phyloP scores from a whole-genome alignment of 2,329 filamentous ascomycete genomes.

The Trichoderma sp. region DNA sequence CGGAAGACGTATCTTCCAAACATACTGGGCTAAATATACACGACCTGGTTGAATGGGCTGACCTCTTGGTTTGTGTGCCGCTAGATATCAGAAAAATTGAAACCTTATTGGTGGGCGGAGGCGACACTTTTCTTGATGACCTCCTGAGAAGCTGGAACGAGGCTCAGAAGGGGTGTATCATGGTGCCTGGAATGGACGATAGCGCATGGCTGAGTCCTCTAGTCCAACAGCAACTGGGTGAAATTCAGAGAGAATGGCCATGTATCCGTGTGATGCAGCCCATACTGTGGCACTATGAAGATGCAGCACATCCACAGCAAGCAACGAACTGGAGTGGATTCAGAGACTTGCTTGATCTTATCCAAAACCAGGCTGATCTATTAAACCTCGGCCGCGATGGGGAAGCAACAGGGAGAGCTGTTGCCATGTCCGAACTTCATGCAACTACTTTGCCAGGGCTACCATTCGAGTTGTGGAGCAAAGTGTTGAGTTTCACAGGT shows the following conservation, averaged over 20 bases:
- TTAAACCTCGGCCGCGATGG: conserved; percentile 73
- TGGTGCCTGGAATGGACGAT: conserved; percentile 86
- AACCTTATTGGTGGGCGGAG: conserved; percentile 83
- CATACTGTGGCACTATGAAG: conserved; percentile 78
- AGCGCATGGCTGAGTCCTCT: conserved; percentile 90
- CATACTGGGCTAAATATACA: conserved; percentile 52
- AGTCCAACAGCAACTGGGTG: conserved; percentile 83
- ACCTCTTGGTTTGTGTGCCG: conserved; percentile 80
- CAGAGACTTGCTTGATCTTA: conserved; percentile 70
- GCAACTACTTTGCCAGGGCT: conserved; percentile 50
- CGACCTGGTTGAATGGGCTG: conserved; percentile 82
- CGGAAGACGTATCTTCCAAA: not conserved
- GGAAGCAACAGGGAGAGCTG: conserved; percentile 51
- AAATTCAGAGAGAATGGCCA: conserved; percentile 80
- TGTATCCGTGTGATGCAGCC: conserved; percentile 84
- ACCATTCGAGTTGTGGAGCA: conserved; percentile 85
- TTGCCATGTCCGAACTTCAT: conserved; percentile 37
- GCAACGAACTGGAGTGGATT: conserved; percentile 64
- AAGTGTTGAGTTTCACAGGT: conserved; percentile 78
- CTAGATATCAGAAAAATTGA: conserved; percentile 82
- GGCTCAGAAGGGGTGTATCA: conserved; percentile 76
- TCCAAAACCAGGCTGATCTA: conserved; percentile 76
- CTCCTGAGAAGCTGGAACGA: conserved; percentile 82
- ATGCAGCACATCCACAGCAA: conserved; percentile 49
- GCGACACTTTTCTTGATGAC: conserved; percentile 78